A percentile compares a stretch with the other conserved stretches of the same genome.
These are phyloP conservation scores for Carpinus fangiana DNA, from an alignment of 306 rosid species.

Conservation along the genomic window DNA sequence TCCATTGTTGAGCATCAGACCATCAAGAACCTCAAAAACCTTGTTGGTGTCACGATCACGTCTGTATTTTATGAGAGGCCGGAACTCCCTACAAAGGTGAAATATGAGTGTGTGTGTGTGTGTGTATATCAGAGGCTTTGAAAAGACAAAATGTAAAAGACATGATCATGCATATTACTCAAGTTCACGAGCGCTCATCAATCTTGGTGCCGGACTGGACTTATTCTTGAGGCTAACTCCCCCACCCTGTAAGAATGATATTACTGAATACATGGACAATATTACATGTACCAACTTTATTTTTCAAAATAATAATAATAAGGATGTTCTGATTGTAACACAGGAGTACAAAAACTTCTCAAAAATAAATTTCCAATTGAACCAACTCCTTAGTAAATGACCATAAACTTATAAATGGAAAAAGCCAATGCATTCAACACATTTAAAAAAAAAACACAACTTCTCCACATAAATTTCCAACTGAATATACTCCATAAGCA, in stretches of 20 bases:
- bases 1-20: conserved; percentile 83
- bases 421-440: no score
- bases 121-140: not conserved
- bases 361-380: not conserved
- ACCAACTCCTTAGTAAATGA: not conserved
- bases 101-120: not conserved
- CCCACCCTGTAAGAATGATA: conserved; percentile 65
- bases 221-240: conserved; percentile 62
- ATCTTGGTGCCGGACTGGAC: conserved; percentile 72
- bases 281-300: not conserved
- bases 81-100: conserved; percentile 63
- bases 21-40: conserved; percentile 70
- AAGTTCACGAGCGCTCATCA: conserved; percentile 88
- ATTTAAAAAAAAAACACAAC: no score
- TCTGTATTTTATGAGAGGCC: conserved; percentile 76
- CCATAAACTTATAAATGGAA: not conserved
- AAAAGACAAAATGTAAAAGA: not conserved
- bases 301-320: not conserved
- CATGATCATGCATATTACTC: conserved; percentile 54
- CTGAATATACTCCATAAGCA: not conserved
- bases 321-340: not conserved
- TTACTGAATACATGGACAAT: conserved; percentile 20
- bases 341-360: not conserved
- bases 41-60: conserved; percentile 74
- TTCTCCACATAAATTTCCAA: not conserved